Evolutionary conservation across 2,329 filamentous ascomycete species (phyloP).

Genomic region (Pseudonectria foliicola): DNA sequence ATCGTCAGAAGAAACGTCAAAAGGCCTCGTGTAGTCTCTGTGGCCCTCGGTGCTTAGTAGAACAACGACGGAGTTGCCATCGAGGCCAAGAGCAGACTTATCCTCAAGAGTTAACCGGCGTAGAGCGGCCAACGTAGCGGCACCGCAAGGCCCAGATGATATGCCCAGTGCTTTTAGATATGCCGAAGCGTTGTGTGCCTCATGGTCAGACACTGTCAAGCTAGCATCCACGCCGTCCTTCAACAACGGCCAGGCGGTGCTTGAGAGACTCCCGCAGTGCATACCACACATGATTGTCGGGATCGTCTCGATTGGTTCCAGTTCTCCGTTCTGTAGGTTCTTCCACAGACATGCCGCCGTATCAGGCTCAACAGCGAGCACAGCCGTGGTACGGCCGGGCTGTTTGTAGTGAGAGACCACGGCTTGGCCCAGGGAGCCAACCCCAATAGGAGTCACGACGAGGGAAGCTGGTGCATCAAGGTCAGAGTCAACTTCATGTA

Average conservation of each 20-base stretch:
- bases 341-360: conserved; percentile 52
- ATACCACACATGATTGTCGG: conserved; percentile 68
- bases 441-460: conserved; percentile 61
- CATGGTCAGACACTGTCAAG: conserved; percentile 52
- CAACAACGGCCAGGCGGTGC: conserved; percentile 57
- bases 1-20: conserved; percentile 34
- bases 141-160: conserved; percentile 55
- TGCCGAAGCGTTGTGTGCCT: conserved; percentile 52
- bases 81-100: conserved; percentile 29
- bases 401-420: conserved; percentile 59
- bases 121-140: conserved; percentile 50
- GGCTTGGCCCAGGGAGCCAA: conserved; percentile 65
- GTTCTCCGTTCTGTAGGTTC: conserved; percentile 41
- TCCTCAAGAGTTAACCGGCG: conserved; percentile 35
- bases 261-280: conserved; percentile 64
- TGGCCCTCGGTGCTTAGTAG: conserved; percentile 55
- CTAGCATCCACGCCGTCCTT: conserved; percentile 51
- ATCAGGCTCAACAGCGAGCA: conserved; percentile 66
- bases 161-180: conserved; percentile 44
- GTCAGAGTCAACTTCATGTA: conserved; percentile 60
- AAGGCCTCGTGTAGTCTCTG: conserved; percentile 44
- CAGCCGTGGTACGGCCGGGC: conserved; percentile 18
- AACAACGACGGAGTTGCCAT: conserved; percentile 50
- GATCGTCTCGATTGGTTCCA: conserved; percentile 44
- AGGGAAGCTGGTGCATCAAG: conserved; percentile 33